These are phyloP conservation scores for Citrullus amarus DNA, from an alignment of 306 rosid genomes.

Conservation along the genomic window DNA sequence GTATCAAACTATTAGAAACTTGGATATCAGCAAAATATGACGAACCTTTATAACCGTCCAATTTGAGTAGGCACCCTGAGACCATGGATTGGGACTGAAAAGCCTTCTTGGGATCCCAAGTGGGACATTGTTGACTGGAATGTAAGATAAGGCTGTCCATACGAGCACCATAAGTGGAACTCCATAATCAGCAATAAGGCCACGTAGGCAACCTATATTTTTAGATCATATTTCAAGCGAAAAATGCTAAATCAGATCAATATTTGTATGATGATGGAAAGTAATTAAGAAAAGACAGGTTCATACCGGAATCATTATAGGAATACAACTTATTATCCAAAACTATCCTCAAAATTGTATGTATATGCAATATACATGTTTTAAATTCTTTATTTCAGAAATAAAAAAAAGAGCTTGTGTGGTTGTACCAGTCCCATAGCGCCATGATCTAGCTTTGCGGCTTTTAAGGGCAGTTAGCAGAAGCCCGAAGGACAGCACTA, in stretches of 20 bases:
- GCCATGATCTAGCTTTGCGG: slow-evolving; percentile 96
- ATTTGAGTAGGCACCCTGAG: slow-evolving; percentile 83
- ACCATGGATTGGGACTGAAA: slow-evolving; percentile 97
- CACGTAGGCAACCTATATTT: slow-evolving; percentile 60
- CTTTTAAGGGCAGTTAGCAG: slow-evolving; percentile 70
- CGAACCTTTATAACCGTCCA: slow-evolving; percentile 85
- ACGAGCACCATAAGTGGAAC: slow-evolving; percentile 84
- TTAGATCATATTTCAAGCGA: slow-evolving; percentile 6
- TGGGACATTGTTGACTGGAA: slow-evolving; percentile 73
- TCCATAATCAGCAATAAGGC: slow-evolving; percentile 85
- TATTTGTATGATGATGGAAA: not conserved
- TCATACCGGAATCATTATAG: not conserved
- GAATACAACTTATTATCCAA: not conserved
- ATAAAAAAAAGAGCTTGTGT: slow-evolving; percentile 9
- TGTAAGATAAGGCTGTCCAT: slow-evolving; percentile 84
- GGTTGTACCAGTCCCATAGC: slow-evolving; percentile 69
- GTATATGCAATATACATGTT: not conserved
- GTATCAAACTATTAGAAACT: not conserved
- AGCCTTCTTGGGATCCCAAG: slow-evolving; percentile 86
- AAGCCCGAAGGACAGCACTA: slow-evolving; percentile 86
- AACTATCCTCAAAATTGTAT: not conserved
- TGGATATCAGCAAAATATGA: slow-evolving; percentile 6
- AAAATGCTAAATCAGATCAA: not conserved
- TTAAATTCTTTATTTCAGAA: not conserved
- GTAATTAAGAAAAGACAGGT: not conserved